A percentile compares a stretch with the other conserved stretches of the same genome.
Conservation (phyloP, 352 stramenopile species). For the Globisporangium emineosum region DNA sequence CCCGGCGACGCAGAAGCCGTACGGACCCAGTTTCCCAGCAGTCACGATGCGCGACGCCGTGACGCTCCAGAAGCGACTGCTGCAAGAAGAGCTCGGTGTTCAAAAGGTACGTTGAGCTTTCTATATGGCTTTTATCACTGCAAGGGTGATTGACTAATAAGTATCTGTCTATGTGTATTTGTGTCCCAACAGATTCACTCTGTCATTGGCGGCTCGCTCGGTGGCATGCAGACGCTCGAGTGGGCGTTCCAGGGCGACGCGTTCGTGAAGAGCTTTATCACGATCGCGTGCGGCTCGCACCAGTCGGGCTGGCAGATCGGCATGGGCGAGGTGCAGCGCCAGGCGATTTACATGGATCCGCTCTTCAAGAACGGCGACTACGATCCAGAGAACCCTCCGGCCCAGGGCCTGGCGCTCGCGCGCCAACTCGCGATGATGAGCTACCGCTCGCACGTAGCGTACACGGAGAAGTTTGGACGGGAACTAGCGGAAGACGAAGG, state of each 20-base stretch:
- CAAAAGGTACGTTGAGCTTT: conserved; percentile 28
- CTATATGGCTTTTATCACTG: not conserved
- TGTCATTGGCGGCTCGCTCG: conserved; percentile 95
- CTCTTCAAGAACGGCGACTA: conserved; percentile 87
- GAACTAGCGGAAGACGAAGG: conserved; percentile 27
- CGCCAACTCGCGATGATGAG: conserved; percentile 96
- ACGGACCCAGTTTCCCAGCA: conserved; percentile 89
- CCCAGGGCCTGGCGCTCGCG: conserved; percentile 86
- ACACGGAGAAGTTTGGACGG: conserved; percentile 92
- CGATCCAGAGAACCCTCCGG: conserved; percentile 55
- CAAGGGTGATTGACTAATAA: not conserved
- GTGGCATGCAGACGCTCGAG: conserved; percentile 97
- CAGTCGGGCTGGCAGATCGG: conserved; percentile 97
- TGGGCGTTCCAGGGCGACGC: conserved; percentile 88
- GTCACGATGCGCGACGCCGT: conserved; percentile 94
- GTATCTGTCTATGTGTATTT: not conserved
- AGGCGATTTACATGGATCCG: conserved; percentile 95
- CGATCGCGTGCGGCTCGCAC: conserved; percentile 92
- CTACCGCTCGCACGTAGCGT: conserved; percentile 93
- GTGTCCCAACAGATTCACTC: conserved; percentile 33
- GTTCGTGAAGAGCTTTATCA: conserved; percentile 88
- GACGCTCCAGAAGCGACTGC: conserved; percentile 82
- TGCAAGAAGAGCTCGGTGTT: conserved; percentile 89
- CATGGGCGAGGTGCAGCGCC: conserved; percentile 93
- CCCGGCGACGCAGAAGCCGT: conserved; percentile 58